phyloP scores from a whole-genome alignment of 345 rosid genomes.

The Ricinus communis region DNA sequence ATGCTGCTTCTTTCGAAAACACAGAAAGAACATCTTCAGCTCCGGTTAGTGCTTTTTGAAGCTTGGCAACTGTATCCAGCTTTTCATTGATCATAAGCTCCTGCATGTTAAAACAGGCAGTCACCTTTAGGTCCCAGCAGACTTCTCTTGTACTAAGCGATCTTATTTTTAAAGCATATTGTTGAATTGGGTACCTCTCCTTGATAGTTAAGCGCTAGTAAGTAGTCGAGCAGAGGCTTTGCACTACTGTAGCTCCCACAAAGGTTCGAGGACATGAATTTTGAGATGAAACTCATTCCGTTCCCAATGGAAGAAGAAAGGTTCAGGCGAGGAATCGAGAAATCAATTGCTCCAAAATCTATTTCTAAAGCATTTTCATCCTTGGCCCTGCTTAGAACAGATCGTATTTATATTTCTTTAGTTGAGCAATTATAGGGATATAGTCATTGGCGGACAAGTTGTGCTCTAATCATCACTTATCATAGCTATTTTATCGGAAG shows the following conservation, averaged over 20 bases:
- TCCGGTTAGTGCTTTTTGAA: conserved; percentile 52
- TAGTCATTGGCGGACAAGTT: too few species aligned
- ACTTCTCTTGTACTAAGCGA: background rate
- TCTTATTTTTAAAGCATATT: too few species aligned
- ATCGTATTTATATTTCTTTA: background rate
- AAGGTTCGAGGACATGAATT: conserved; percentile 59
- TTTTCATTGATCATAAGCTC: conserved; percentile 66
- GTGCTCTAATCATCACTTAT: too few species aligned
- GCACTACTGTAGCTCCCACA: conserved; percentile 33
- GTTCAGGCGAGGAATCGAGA: conserved; percentile 57
- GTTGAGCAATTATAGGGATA: background rate
- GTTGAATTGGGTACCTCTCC: conserved; percentile 56
- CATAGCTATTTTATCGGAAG: background rate
- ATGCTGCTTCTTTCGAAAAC: conserved; percentile 56
- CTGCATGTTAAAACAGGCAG: conserved; percentile 33
- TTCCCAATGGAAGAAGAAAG: conserved; percentile 83
- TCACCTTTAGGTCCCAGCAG: background rate
- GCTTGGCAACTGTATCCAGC: conserved; percentile 58
- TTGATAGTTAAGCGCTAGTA: conserved; percentile 59
- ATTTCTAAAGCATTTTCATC: conserved; percentile 80
- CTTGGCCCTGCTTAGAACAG: conserved; percentile 56
- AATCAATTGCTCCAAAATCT: conserved; percentile 81
- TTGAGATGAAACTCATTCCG: conserved; percentile 64
- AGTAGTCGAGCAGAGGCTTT: conserved; percentile 56
- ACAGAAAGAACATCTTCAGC: conserved; percentile 50